Base-by-base conservation (phyloP, 257 asterid genomes). In the Solanum pimpinellifolium region DNA sequence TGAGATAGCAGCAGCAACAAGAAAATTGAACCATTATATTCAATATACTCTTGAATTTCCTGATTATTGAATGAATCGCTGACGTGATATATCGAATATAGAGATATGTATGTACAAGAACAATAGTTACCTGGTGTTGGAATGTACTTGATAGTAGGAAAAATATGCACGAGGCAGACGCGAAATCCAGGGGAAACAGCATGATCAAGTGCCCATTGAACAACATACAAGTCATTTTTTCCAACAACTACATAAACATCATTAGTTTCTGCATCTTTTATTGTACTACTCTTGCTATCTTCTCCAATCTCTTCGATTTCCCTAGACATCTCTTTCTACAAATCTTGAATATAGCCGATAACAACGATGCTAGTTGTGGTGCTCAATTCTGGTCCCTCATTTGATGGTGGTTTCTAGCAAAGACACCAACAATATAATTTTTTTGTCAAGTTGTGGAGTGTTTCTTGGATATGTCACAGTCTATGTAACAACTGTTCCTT, bases 191-290 rank as follows among this genome's bases (percentile, higher is more conserved):
- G 95, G 4, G 89, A 86, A 5, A 92, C 91, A 12, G 84, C 93
- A 88, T 93, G 93, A 86, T 93, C 95, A 46, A 94, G 92, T 27
- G 94, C 94, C 98, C 98, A 95, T 87, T 91, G 92, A 59, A 94
- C 92, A 16, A 94, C 93, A 72, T 92, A 93, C 85, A 92, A 83
- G 87, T 95, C 98, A 87, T 93, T 91, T 69, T 92, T 95, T 11
- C 96, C 98, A 74, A 94, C 96, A 73, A 95, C 95, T 78, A 95
- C 91, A 90, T 95, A 95, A 16, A 93, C 92, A 89, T 94, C 98
- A 86, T 89, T 88, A 23, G 31, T 87, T 33, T 86, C 91, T 74
- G 86, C 90, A 73, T 86, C 92, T 86, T 89, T 65, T 9, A 60
- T 86, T 11, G 31, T 88, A 35, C 16, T 37, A 74, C 52, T 74